Base-by-base conservation (phyloP, 768 basidiomycete genomes). In the Crepidotus variabilis region DNA sequence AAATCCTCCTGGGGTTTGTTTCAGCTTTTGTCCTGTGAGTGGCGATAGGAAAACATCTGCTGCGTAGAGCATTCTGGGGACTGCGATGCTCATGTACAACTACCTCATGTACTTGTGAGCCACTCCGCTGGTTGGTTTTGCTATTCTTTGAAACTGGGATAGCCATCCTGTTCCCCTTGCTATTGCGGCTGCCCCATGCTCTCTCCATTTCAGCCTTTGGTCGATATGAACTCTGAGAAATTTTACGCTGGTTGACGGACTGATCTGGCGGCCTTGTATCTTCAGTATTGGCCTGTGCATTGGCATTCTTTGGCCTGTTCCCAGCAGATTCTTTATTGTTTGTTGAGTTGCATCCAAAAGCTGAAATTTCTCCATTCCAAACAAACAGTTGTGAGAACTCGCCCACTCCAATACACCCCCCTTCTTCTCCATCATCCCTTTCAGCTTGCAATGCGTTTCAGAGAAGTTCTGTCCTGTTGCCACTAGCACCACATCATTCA, bases 11-110 rank as follows among this genome's bases (percentile, higher is more conserved):
- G 21, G 23, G 21, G 23, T 2, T 51, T 32, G 9, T 18, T 52
- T 35, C 39, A 33, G 6, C 34, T n/a, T 10, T 28, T 43, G n/a
- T n/a, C n/a, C n/a, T n/a, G n/a, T n/a, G n/a, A n/a, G n/a, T 33
- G 59, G 56, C 18, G 63, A 43, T 18, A 57, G 58, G 55, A 57
- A 73, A 20, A 71, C 55, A n/a, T 71, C 66, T 1, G 60, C 63
- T 13, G 63, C 68, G 50, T 74, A 75, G 20, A 70, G 60, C 59
- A 73, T 70, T 22, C 63, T 65, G 0, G 71, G 70, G 2, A 70
- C 49, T 0, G 61, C 64, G 0, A 67, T 58, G 1, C 64, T 43
- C 1, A 65, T 46, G 52, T 72, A 76, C 18, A 72, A 54, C n/a
- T 57, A 51, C 13, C 65, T 46, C 13, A 67, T 54, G 24, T 61